Conservation (phyloP, 768 basidiomycete genomes). For the Collybia sordida region DNA sequence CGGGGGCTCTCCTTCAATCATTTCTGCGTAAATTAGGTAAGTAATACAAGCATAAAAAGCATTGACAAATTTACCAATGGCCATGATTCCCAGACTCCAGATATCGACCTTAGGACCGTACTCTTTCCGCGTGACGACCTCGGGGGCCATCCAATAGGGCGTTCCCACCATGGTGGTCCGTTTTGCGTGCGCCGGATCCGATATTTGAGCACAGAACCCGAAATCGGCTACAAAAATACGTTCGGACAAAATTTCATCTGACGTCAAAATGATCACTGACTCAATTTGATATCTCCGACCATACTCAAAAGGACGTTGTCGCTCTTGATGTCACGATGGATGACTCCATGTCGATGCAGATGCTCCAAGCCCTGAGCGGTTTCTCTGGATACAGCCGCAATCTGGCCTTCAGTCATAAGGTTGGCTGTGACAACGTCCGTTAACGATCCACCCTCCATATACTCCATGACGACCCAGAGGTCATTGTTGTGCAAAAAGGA, state of each 20-base stretch:
- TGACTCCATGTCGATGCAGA: slow-evolving; percentile 93
- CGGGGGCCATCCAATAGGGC: slow-evolving; percentile 99
- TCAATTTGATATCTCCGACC: slow-evolving; percentile 96
- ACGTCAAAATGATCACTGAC: slow-evolving; percentile 49
- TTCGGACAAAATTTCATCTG: neutral
- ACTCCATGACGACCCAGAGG: slow-evolving; percentile 99
- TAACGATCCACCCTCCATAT: slow-evolving; percentile 95
- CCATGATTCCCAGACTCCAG: slow-evolving; percentile 96
- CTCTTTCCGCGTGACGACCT: slow-evolving; percentile 96
- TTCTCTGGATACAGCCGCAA: slow-evolving; percentile 94
- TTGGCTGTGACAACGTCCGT: slow-evolving; percentile 97
- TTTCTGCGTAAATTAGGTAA: slow-evolving; percentile 55
- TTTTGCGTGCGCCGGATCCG: slow-evolving; percentile 85
- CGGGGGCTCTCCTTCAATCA: slow-evolving; percentile 98
- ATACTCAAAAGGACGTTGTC: slow-evolving; percentile 94
- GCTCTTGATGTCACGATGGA: slow-evolving; percentile 98
- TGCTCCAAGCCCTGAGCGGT: slow-evolving; percentile 92
- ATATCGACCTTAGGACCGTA: slow-evolving; percentile 99
- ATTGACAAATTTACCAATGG: slow-evolving; percentile 66
- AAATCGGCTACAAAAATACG: slow-evolving; percentile 72
- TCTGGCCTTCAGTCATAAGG: slow-evolving; percentile 98
- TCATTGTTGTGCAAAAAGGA: slow-evolving; percentile 98
- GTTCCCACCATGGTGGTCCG: slow-evolving; percentile 98
- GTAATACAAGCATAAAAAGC: slow-evolving; percentile 1
- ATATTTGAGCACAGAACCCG: slow-evolving; percentile 98